These are phyloP conservation scores for Punica granatum DNA, from an alignment of 345 rosid genomes.

Conservation along the genomic window DNA sequence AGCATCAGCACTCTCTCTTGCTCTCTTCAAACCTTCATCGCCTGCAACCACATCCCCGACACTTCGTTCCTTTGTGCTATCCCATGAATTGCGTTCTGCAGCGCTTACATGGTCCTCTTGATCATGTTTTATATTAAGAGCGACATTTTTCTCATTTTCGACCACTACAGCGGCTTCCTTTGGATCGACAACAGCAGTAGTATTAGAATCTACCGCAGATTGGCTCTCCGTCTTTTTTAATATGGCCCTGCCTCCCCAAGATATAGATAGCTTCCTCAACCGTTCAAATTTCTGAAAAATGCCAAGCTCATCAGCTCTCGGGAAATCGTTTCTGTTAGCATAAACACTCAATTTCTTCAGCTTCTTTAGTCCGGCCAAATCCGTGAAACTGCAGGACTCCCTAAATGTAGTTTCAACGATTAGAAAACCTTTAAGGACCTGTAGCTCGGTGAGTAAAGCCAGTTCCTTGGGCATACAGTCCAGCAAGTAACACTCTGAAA, in stretches of 20 bases:
- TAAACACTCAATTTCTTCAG: conserved; percentile 7
- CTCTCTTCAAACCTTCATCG: no score
- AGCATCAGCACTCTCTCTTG: no score
- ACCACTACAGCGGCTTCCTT: neutral
- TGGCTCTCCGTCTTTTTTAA: neutral
- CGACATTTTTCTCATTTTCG: no score
- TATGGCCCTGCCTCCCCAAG: conserved; percentile 8
- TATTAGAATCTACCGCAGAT: neutral
- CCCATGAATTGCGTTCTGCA: no score
- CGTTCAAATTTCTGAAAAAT: neutral
- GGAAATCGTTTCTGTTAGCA: conserved; percentile 13
- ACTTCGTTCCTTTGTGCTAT: no score
- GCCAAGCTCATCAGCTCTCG: conserved; percentile 28
- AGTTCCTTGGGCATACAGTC: conserved; percentile 26
- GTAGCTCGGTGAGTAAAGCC: conserved; percentile 13
- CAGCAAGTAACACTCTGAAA: conserved; percentile 30
- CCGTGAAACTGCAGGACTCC: neutral
- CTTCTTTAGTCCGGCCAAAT: conserved; percentile 3
- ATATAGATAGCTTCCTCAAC: conserved; percentile 10
- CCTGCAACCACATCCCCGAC: no score
- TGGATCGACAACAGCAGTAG: neutral
- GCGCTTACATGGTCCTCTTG: no score
- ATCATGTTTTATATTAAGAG: no score
- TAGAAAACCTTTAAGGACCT: conserved; percentile 30
- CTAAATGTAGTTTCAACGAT: conserved; percentile 5